Evolutionary conservation across 768 basidiomycete species (phyloP).

Genomic region (Leccinum incarnatum): DNA sequence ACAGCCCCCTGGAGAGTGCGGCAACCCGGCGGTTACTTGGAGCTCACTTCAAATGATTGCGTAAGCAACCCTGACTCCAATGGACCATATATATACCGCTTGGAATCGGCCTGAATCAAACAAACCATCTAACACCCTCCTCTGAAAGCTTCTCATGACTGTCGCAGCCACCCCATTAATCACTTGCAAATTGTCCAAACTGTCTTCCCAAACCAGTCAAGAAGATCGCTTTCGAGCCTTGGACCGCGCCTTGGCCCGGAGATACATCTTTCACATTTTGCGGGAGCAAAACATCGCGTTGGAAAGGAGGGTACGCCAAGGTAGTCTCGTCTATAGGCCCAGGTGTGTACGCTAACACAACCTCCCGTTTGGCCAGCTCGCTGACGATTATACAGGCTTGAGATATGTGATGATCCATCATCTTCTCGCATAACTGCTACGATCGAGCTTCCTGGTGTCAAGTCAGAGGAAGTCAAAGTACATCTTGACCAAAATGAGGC

Average conservation of each 20-base stretch:
- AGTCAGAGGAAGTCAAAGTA: slow-evolving; percentile 34
- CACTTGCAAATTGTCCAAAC: slow-evolving; percentile 32
- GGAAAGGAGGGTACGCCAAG: slow-evolving; percentile 23
- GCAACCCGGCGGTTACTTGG: no score
- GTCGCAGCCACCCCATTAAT: slow-evolving; percentile 13
- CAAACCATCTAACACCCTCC: background rate
- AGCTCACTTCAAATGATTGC: background rate
- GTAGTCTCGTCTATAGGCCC: slow-evolving; percentile 33
- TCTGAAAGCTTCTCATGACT: slow-evolving; percentile 21
- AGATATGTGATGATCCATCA: slow-evolving; percentile 37
- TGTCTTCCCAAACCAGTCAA: slow-evolving; percentile 22
- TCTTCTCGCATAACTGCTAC: slow-evolving; percentile 33
- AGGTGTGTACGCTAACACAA: slow-evolving; percentile 21
- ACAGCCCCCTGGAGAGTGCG: no score
- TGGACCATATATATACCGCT: background rate
- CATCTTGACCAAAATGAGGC: slow-evolving; percentile 29
- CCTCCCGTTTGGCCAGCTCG: background rate
- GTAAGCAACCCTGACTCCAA: background rate
- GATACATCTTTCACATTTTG: slow-evolving; percentile 27
- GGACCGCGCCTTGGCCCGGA: slow-evolving; percentile 31
- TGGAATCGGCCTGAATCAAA: background rate
- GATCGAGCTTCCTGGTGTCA: slow-evolving; percentile 41
- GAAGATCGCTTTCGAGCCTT: slow-evolving; percentile 31
- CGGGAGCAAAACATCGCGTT: slow-evolving; percentile 18
- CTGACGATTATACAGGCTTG: slow-evolving; percentile 33